Percentiles rank a stretch among this genome's conserved stretches.
Evolutionary conservation across 148 eudicot species (phyloP).

Genomic region (Arctostaphylos glauca): DNA sequence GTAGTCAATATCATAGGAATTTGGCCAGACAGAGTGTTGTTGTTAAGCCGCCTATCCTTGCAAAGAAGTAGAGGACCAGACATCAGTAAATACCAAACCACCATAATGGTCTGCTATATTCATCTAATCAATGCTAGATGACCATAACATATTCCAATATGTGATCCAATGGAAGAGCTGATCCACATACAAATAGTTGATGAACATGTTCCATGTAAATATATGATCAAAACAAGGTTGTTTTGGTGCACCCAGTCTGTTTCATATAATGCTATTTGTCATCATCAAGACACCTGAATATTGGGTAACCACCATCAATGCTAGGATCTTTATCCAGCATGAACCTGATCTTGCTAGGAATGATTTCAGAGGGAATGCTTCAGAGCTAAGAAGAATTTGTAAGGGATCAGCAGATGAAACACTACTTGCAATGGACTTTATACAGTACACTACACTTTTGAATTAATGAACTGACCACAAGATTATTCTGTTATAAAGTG

Average conservation of each 20-base stretch:
- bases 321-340: neutral
- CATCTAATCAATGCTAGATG: neutral
- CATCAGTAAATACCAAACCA: slow-evolving; percentile 17
- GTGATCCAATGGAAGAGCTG: neutral
- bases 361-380: too few relatives aligned
- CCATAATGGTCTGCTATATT: slow-evolving; percentile 1
- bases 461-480: neutral
- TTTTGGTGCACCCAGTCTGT: neutral
- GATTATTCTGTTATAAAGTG: neutral
- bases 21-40: slow-evolving; percentile 62
- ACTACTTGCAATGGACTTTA: neutral
- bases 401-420: too few relatives aligned
- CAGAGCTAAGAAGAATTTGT: too few relatives aligned
- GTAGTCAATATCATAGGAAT: slow-evolving; percentile 64
- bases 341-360: neutral
- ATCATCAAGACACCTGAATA: neutral
- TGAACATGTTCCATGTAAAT: neutral
- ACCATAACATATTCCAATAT: neutral
- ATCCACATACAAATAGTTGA: neutral
- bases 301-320: neutral
- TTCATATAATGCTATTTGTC: neutral
- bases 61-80: slow-evolving; percentile 27
- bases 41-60: slow-evolving; percentile 76
- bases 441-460: neutral
- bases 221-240: neutral